Evolutionary conservation across 768 basidiomycete genomes (phyloP), one percentile per base, ranked within the genome.

Genomic region (Hortiboletus flavorubellus): DNA sequence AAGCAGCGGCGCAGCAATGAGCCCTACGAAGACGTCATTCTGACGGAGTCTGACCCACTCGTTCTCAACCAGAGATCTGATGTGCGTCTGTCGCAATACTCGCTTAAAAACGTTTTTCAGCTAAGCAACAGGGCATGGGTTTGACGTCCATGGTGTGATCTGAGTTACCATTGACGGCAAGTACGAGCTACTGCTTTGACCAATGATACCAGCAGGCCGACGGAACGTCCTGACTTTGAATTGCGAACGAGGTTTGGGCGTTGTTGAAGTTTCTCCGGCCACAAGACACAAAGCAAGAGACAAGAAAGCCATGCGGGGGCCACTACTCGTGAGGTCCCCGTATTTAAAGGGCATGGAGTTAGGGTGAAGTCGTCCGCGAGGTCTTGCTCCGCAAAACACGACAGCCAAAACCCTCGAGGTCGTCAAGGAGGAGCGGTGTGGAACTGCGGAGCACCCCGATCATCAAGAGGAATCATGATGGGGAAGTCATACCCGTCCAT

Each of bases 271-370:
- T 51, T 59, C 51, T 57, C 58, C 59, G 42, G 49, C 55, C 56
- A 65, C 57, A 58, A 50, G 46, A 59, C 59, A 63, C 56, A 58
- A 59, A 62, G 65, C 59, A 55, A 46, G 59, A 51, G 58, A 65
- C 61, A 30, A 53, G 66, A 57, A 60, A 61, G 56, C 63, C 66
- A 61, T 58, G 61, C 59, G 50, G 49, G 51, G 46, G 34, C 55
- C 40, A 52, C 35, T 55, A 42, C 56, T 52, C 49, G 49, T 35
- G 60, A 62, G 33, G 52, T 55, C 56, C 23, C 46, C 35, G 56
- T 67, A 64, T 68, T 69, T 67, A 67, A 68, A 62, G 59, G 56
- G 58, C 57, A 41, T 56, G 66, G 67, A 54, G 21, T 29, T 56
- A 54, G 58, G 55, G 49, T 42, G 56, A 57, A 39, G 40, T 30